These are phyloP conservation scores for Pleurotus platypus DNA, from an alignment of 768 basidiomycete species.

Conservation along the genomic window DNA sequence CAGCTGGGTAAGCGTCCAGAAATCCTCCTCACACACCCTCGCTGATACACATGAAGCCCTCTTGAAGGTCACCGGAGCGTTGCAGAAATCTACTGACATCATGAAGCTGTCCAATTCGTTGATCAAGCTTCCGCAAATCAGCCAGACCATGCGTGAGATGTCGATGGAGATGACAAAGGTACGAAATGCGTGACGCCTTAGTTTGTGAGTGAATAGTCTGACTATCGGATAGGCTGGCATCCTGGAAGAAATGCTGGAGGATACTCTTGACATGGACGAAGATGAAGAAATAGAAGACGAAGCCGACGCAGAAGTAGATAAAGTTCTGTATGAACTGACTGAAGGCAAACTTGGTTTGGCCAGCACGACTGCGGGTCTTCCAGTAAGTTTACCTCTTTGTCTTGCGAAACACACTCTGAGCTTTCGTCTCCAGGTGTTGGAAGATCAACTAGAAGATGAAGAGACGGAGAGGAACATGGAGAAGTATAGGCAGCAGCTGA, in stretches of 20 bases:
- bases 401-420: slow-evolving; percentile 7
- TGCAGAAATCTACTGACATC: slow-evolving; percentile 97
- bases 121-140: slow-evolving; percentile 89
- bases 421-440: slow-evolving; percentile 38
- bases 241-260: slow-evolving; percentile 97
- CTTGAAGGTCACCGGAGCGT: slow-evolving; percentile 94
- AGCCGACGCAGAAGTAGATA: slow-evolving; percentile 96
- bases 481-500: slow-evolving; percentile 84
- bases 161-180: slow-evolving; percentile 99
- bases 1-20: slow-evolving; percentile 71
- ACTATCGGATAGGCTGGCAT: slow-evolving; percentile 76
- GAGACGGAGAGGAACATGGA: slow-evolving; percentile 89
- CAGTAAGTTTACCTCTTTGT: slow-evolving; percentile 46
- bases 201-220: not conserved
- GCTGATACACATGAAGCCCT: slow-evolving; percentile 55
- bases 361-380: slow-evolving; percentile 69
- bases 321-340: slow-evolving; percentile 91
- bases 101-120: slow-evolving; percentile 97
- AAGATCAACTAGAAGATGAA: slow-evolving; percentile 69
- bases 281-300: slow-evolving; percentile 96
- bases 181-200: slow-evolving; percentile 11
- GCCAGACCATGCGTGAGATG: slow-evolving; percentile 94
- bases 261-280: slow-evolving; percentile 86
- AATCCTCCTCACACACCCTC: not conserved
- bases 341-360: slow-evolving; percentile 93